phyloP scores from a whole-genome alignment of 371 early-diverging fungal species.

The Basidiobolus meristosporus region DNA sequence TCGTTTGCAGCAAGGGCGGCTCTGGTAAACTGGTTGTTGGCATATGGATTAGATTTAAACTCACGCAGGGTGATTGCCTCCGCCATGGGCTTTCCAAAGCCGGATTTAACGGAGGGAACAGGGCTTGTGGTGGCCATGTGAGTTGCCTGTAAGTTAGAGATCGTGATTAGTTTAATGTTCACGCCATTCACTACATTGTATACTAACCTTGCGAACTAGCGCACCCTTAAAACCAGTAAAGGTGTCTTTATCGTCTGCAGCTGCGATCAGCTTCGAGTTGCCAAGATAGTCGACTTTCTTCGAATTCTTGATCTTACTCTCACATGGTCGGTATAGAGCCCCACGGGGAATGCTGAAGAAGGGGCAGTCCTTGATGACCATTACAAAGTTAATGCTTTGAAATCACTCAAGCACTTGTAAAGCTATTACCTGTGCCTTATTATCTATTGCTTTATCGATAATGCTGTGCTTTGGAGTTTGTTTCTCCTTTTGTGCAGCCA shows the following conservation, averaged over 20 bases:
- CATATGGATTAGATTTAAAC: too few species aligned
- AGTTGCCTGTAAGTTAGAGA: neutral
- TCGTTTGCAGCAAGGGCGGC: too few species aligned
- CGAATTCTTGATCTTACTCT: conserved; percentile 55
- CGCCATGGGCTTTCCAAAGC: too few species aligned
- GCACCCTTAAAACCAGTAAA: conserved; percentile 42
- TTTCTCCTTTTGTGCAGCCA: conserved; percentile 43
- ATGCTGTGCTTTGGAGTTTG: conserved; percentile 51
- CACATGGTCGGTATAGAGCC: conserved; percentile 64
- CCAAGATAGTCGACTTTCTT: conserved; percentile 63
- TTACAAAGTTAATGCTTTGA: too few species aligned
- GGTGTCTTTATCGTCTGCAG: conserved; percentile 21
- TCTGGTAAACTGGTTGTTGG: too few species aligned
- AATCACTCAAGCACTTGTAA: too few species aligned
- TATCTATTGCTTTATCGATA: conserved; percentile 42
- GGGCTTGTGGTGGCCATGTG: neutral
- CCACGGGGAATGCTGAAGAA: conserved; percentile 61
- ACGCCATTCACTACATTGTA: conserved; percentile 6
- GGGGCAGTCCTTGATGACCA: conserved; percentile 44
- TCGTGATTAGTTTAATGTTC: neutral
- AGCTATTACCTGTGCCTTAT: neutral
- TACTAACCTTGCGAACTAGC: conserved; percentile 10
- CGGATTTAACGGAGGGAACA: neutral
- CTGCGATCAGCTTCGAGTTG: conserved; percentile 56
- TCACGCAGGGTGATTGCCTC: too few species aligned